Evolutionary conservation across 345 rosid genomes (phyloP).

Genomic region (Euphorbia lathyris): DNA sequence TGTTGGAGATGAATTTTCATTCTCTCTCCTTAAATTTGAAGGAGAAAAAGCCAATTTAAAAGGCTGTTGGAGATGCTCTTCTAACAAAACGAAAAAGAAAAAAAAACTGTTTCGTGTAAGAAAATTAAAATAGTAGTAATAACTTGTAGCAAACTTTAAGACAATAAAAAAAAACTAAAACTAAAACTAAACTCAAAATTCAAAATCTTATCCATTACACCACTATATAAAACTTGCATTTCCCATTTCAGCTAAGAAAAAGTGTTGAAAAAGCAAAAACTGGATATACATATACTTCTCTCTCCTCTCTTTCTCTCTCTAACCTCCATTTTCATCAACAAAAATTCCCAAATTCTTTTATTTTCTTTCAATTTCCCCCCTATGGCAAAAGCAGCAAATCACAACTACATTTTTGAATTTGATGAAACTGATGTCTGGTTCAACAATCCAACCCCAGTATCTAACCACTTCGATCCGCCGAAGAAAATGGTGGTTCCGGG

Average conservation of each 20-base stretch:
- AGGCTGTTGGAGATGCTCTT: too few relatives aligned
- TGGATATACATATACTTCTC: constrained; percentile 1
- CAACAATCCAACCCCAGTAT: constrained; percentile 5
- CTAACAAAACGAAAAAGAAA: too few relatives aligned
- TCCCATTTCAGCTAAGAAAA: background rate
- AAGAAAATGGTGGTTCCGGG: constrained; percentile 33
- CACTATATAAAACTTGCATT: constrained; percentile 20
- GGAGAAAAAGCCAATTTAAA: too few relatives aligned
- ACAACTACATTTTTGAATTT: constrained; percentile 45
- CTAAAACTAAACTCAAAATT: too few relatives aligned
- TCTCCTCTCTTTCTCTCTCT: background rate
- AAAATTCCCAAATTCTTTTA: background rate
- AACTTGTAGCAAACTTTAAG: background rate
- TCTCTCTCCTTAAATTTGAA: too few relatives aligned
- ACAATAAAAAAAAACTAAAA: background rate
- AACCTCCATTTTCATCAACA: too few relatives aligned
- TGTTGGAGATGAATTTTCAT: too few relatives aligned
- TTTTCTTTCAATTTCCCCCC: background rate
- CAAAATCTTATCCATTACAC: constrained; percentile 37
- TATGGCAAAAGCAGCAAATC: constrained; percentile 50
- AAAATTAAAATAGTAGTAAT: background rate
- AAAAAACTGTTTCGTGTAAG: too few relatives aligned
- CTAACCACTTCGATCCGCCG: constrained; percentile 17
- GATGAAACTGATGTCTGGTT: constrained; percentile 57
- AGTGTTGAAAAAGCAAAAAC: constrained; percentile 6